Percentiles rank a stretch among this genome's conserved stretches.
These are phyloP conservation scores for Lactarius pseudohatsudake DNA, from an alignment of 768 basidiomycete species.

Conservation along the genomic window DNA sequence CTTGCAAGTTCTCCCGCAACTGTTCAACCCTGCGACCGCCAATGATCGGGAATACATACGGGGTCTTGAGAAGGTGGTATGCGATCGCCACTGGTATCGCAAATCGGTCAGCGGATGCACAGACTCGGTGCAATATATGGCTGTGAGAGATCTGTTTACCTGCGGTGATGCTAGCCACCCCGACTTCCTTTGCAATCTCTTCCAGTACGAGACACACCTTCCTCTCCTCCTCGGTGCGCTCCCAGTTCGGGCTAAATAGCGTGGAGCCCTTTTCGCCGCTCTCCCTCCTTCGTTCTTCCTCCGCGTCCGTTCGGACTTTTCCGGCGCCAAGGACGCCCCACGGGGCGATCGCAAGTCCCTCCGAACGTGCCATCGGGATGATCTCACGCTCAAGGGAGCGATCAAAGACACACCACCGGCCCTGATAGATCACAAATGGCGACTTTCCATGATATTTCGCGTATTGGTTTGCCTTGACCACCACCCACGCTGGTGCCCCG, in stretches of 20 bases:
- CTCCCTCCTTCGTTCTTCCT: conserved; percentile 37
- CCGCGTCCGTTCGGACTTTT: conserved; percentile 41
- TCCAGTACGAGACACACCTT: conserved; percentile 33
- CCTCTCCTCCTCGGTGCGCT: conserved; percentile 26
- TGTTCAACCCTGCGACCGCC: conserved; percentile 56
- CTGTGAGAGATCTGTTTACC: conserved; percentile 35
- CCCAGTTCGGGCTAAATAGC: conserved; percentile 8
- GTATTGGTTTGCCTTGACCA: conserved; percentile 40
- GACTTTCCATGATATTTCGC: conserved; percentile 40
- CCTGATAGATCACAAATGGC: conserved; percentile 47
- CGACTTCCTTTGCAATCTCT: conserved; percentile 51
- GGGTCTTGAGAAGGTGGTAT: conserved; percentile 52
- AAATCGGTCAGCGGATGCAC: neutral
- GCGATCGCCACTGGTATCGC: conserved; percentile 47
- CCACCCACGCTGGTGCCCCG: conserved; percentile 41
- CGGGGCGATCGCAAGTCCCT: conserved; percentile 42
- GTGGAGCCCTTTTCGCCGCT: conserved; percentile 40
- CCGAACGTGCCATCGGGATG: conserved; percentile 39
- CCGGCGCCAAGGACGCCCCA: conserved; percentile 46
- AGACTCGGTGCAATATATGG: neutral
- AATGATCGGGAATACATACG: conserved; percentile 49
- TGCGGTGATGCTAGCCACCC: conserved; percentile 47
- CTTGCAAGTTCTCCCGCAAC: conserved; percentile 50
- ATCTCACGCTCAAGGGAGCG: conserved; percentile 46
- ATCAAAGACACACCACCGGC: conserved; percentile 35